Percentiles rank a stretch among this genome's conserved stretches.
These are phyloP conservation scores for Phellopilus nigrolimitatus DNA, from an alignment of 1,284 basidiomycete genomes.

Conservation along the genomic window DNA sequence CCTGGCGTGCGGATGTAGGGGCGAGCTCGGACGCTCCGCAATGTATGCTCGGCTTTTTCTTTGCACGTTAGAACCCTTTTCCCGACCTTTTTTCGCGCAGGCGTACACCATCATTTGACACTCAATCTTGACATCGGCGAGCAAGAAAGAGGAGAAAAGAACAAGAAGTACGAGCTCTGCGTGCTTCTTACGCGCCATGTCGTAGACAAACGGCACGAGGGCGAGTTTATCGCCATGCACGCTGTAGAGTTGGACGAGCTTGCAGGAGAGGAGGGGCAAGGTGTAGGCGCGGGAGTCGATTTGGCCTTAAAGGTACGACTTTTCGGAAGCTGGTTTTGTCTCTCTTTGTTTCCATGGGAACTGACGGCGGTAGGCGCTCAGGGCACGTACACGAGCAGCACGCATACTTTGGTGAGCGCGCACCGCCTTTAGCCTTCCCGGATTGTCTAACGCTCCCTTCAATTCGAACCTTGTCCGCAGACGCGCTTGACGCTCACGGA, in stretches of 20 bases:
- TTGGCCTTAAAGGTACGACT: slow-evolving; percentile 31
- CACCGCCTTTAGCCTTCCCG: not conserved
- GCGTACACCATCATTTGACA: not conserved
- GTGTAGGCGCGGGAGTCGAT: slow-evolving; percentile 11
- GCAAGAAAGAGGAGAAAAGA: not conserved
- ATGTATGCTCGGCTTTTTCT: slow-evolving; percentile 3
- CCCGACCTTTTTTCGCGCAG: not conserved
- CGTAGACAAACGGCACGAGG: slow-evolving; percentile 45
- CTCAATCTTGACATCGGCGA: not conserved
- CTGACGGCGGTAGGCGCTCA: slow-evolving; percentile 31
- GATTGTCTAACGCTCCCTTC: no score
- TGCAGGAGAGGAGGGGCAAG: slow-evolving; percentile 36
- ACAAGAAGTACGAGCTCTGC: slow-evolving; percentile 52
- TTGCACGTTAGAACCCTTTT: slow-evolving; percentile 1
- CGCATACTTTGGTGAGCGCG: slow-evolving; percentile 62
- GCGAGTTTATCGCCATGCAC: slow-evolving; percentile 73
- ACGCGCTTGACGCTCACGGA: slow-evolving; percentile 11
- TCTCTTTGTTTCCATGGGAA: no score
- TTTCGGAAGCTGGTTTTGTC: slow-evolving; percentile 15
- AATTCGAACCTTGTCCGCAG: no score
- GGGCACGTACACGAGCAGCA: slow-evolving; percentile 77
- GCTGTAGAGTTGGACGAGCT: slow-evolving; percentile 29
- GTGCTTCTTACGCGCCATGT: slow-evolving; percentile 79
- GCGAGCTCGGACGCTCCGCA: slow-evolving; percentile 17
- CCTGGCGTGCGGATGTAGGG: slow-evolving; percentile 35